Percentiles rank a stretch among this genome's conserved stretches.
Conservation (phyloP, 805 yeast genomes). For the Candida silvatica region DNA sequence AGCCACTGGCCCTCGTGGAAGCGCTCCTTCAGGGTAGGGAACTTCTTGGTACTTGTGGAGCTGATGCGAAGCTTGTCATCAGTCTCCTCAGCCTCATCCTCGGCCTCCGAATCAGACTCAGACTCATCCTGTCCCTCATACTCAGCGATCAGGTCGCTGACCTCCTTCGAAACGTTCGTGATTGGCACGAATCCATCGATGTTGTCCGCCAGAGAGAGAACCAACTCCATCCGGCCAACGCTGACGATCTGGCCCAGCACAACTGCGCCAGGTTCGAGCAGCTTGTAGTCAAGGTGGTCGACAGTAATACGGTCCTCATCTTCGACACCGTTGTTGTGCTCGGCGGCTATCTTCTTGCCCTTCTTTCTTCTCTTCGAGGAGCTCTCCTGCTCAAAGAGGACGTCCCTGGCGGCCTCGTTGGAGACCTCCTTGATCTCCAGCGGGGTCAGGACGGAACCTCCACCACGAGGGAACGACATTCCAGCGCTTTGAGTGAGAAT, state of each 20-base stretch:
- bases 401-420: slow-evolving; percentile 87
- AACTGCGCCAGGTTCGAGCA: slow-evolving; percentile 58
- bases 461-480: slow-evolving; percentile 90
- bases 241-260: slow-evolving; percentile 70
- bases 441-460: slow-evolving; percentile 77
- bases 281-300: slow-evolving; percentile 55
- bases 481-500: slow-evolving; percentile 29
- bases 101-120: slow-evolving; percentile 31
- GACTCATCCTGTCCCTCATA: slow-evolving; percentile 40
- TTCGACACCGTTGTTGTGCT: slow-evolving; percentile 20
- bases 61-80: slow-evolving; percentile 8
- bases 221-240: slow-evolving; percentile 54
- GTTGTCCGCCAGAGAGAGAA: slow-evolving; percentile 71
- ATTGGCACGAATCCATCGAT: slow-evolving; percentile 72
- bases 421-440: slow-evolving; percentile 88
- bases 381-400: slow-evolving; percentile 46
- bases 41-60: slow-evolving; percentile 28
- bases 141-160: slow-evolving; percentile 49
- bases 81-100: slow-evolving; percentile 13
- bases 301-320: slow-evolving; percentile 29
- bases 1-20: slow-evolving; percentile 81
- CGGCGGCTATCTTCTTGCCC: slow-evolving; percentile 18
- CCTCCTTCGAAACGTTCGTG: slow-evolving; percentile 57
- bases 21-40: slow-evolving; percentile 46
- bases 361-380: slow-evolving; percentile 21